phyloP scores from a whole-genome alignment of 768 basidiomycete genomes.

The Trametes coccinea region DNA sequence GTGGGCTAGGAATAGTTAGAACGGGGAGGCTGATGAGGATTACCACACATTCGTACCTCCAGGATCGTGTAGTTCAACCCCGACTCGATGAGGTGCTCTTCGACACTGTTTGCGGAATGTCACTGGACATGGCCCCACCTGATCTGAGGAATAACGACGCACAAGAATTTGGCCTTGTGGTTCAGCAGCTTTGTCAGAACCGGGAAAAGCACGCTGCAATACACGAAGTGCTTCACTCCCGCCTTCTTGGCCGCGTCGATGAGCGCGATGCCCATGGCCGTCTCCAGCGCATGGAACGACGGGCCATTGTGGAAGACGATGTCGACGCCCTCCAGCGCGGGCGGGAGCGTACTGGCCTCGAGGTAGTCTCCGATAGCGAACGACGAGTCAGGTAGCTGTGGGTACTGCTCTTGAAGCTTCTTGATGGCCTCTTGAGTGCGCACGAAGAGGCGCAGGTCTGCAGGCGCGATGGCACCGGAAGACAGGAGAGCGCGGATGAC shows the following conservation, averaged over 20 bases:
- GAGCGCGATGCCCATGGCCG: slow-evolving; percentile 34
- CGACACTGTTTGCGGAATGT: slow-evolving; percentile 26
- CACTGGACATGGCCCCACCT: background rate
- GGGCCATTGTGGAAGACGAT: slow-evolving; percentile 34
- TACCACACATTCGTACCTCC: slow-evolving; percentile 20
- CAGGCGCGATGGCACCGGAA: background rate
- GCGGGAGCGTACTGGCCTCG: slow-evolving; percentile 25
- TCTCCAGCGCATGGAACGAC: slow-evolving; percentile 31
- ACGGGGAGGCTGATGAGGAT: no score
- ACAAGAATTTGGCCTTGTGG: slow-evolving; percentile 31
- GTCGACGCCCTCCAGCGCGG: slow-evolving; percentile 28
- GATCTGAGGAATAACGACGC: background rate
- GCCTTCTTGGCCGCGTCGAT: slow-evolving; percentile 35
- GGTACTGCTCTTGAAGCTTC: slow-evolving; percentile 19
- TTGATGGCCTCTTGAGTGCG: slow-evolving; percentile 22
- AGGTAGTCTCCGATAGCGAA: slow-evolving; percentile 31
- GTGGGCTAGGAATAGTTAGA: slow-evolving; percentile 27
- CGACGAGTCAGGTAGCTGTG: slow-evolving; percentile 18
- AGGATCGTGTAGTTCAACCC: slow-evolving; percentile 40
- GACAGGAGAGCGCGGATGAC: slow-evolving; percentile 25
- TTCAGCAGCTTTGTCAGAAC: slow-evolving; percentile 32
- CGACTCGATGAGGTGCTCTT: slow-evolving; percentile 40
- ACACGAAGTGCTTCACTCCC: slow-evolving; percentile 37
- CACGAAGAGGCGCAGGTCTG: slow-evolving; percentile 30
- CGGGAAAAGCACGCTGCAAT: slow-evolving; percentile 36